Base-by-base conservation (phyloP, 2,329 filamentous ascomycete genomes). In the Pseudogymnoascus sp. region DNA sequence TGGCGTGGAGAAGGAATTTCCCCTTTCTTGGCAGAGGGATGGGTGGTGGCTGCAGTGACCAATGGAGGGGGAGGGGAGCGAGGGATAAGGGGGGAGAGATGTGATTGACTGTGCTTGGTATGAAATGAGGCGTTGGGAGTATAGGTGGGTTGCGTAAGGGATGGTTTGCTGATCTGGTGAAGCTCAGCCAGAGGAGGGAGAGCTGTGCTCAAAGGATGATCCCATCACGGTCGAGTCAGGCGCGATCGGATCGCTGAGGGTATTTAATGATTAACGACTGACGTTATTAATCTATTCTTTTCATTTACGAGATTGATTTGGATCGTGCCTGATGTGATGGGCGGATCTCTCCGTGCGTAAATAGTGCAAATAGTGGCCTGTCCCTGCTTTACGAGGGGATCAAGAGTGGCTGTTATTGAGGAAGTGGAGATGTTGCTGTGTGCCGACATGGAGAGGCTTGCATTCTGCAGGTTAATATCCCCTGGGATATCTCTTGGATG, bases 281-380 rank as follows among this genome's bases (percentile, higher is more conserved):
- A 31, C 13, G 41, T 31, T 50, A 50, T 50, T 50, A 50, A 50
- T 50, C 41, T 50, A 50, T 50, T 15, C 8, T 9, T 13, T 9
- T 15, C 15, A 15, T 31, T 50, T 29, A 50, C 15, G 40, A 21
- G 11, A 17, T 29, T n/a, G 9, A 47, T 47, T 26, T 6, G 13
- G 41, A 50, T 50, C 41, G 24, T 29, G 41, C 41, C 41, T 50
- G 44, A 50, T 50, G 44, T 50, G 26, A 50, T 31, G 44, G n/a
- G 15, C 21, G 13, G 41, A n/a, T 47, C 21, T 47, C 24, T 29
- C 17, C 11, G 24, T 50, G 44, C 13, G 26, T 31, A 31, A 9
- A 50, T 29, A 47, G 24, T 26, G 4, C 37, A n/a, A 40, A 50
- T 29, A 47, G 24, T 26, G 4, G n/a, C 37, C 15, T 40, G 37